phyloP scores from a whole-genome alignment of 495 filamentous ascomycete species.

The Neurospora hispaniola region DNA sequence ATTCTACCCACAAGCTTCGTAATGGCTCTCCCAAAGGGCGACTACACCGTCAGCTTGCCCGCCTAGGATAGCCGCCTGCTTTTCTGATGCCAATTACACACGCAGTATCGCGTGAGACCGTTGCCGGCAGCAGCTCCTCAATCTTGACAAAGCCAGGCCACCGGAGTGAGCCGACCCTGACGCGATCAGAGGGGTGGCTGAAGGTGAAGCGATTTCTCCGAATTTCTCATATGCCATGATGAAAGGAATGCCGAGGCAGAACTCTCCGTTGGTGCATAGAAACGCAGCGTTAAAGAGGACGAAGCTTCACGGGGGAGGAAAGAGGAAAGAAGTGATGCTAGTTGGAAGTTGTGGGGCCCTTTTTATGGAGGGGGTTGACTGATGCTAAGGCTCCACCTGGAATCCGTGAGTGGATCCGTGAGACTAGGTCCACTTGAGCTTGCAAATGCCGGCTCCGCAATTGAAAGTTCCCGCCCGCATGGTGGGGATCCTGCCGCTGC shows the following conservation, averaged over 20 bases:
- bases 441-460: neutral
- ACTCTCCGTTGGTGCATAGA: neutral
- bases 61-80: slow-evolving; percentile 5
- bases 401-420: neutral
- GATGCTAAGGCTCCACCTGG: neutral
- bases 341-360: neutral
- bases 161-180: neutral
- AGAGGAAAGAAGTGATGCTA: neutral
- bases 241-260: neutral
- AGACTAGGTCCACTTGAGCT: neutral
- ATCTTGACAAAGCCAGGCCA: neutral
- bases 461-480: neutral
- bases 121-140: slow-evolving; percentile 8
- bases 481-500: neutral
- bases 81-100: slow-evolving; percentile 19
- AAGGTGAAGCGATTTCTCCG: neutral
- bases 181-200: neutral
- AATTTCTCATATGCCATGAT: neutral
- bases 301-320: neutral
- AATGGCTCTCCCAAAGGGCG: slow-evolving; percentile 15
- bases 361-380: neutral
- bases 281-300: neutral
- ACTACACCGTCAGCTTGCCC: neutral
- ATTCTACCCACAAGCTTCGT: slow-evolving; percentile 15
- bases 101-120: slow-evolving; percentile 12